These are phyloP conservation scores for Boletus reticuloceps DNA, from an alignment of 768 basidiomycete genomes.

Conservation along the genomic window DNA sequence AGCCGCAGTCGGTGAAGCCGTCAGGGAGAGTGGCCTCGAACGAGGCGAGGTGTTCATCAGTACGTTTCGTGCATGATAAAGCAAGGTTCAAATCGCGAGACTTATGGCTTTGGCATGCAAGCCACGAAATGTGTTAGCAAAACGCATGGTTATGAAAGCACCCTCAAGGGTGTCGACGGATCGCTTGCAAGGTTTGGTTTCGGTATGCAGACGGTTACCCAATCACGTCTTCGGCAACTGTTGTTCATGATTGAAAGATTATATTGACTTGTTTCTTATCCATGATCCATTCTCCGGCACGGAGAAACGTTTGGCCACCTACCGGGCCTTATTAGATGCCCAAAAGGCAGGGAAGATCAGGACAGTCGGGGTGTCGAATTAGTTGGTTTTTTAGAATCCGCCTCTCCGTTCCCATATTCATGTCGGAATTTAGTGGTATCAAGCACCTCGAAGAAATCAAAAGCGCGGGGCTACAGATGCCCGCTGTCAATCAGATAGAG, in stretches of 20 bases:
- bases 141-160: constrained; percentile 61
- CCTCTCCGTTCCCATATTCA: background rate
- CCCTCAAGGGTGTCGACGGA: constrained; percentile 54
- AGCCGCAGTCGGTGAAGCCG: constrained; percentile 55
- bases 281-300: constrained; percentile 69
- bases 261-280: constrained; percentile 76
- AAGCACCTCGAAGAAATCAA: constrained; percentile 76
- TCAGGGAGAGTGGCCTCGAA: constrained; percentile 52
- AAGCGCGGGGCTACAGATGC: constrained; percentile 57
- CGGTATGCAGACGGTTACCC: constrained; percentile 38
- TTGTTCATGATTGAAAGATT: constrained; percentile 35
- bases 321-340: constrained; percentile 65
- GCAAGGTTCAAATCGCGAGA: background rate
- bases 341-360: constrained; percentile 63
- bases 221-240: constrained; percentile 7
- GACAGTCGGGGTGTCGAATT: constrained; percentile 82
- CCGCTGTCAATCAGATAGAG: constrained; percentile 82
- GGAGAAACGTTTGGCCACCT: constrained; percentile 65
- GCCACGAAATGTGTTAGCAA: constrained; percentile 64
- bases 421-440: constrained; percentile 45
- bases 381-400: constrained; percentile 41
- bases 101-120: constrained; percentile 25
- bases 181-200: constrained; percentile 60
- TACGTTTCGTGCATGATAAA: constrained; percentile 30
- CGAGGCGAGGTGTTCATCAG: constrained; percentile 72